These are phyloP conservation scores for Fusarium virguliforme DNA, from an alignment of 2,329 filamentous ascomycete species.

Conservation along the genomic window DNA sequence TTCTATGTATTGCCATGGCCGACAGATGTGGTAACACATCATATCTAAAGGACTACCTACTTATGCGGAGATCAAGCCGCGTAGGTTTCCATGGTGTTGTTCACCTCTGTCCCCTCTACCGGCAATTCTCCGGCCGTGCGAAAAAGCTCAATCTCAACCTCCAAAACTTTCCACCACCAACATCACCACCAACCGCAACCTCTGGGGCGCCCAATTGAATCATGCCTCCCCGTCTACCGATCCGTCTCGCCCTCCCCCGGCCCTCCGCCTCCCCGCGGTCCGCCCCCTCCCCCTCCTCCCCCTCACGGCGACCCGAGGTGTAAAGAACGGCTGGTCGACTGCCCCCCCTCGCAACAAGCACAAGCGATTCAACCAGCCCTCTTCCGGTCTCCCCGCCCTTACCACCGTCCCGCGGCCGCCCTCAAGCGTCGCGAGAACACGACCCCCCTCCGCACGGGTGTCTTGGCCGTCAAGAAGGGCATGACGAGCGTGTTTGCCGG, in stretches of 20 bases:
- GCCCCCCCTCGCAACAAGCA: constrained; percentile 67
- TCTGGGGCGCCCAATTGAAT: constrained; percentile 39
- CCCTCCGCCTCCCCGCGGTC: constrained; percentile 53
- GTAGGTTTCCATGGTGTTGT: too few relatives aligned
- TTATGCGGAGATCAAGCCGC: too few relatives aligned
- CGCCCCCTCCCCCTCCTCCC: constrained; percentile 64
- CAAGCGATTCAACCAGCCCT: constrained; percentile 73
- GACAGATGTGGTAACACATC: too few relatives aligned
- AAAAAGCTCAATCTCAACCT: constrained; percentile 41
- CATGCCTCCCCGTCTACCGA: constrained; percentile 65
- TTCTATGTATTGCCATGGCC: too few relatives aligned
- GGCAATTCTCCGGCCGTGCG: constrained; percentile 47
- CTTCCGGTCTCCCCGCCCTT: constrained; percentile 69
- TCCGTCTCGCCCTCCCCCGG: constrained; percentile 62
- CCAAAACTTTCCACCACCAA: constrained; percentile 48
- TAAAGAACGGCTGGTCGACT: constrained; percentile 75
- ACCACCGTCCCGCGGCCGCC: constrained; percentile 73
- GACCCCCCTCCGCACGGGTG: constrained; percentile 81
- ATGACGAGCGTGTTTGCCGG: constrained; percentile 94
- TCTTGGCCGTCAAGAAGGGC: constrained; percentile 91
- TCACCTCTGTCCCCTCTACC: constrained; percentile 23
- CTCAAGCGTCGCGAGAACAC: constrained; percentile 72
- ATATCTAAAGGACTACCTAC: too few relatives aligned
- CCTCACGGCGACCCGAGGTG: constrained; percentile 63
- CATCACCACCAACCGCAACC: constrained; percentile 25